These are phyloP conservation scores for Pleodorina starrii DNA, from an alignment of 139 green algal genomes.

Conservation along the genomic window DNA sequence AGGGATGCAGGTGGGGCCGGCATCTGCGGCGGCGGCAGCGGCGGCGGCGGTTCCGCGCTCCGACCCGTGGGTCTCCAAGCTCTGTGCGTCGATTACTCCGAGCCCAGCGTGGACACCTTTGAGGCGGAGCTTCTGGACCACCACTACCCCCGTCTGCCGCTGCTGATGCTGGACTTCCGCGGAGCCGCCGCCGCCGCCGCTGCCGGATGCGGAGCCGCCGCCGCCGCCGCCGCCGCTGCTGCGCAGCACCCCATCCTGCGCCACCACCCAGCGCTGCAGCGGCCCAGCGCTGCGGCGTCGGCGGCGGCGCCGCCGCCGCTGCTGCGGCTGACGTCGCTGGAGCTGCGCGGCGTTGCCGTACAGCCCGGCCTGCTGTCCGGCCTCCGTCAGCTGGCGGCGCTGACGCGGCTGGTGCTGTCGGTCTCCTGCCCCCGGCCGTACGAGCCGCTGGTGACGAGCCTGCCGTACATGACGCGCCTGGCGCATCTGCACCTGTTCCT, in stretches of 20 bases:
- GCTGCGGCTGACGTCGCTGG: neutral
- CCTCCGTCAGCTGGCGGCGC: neutral
- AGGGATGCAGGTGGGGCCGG: neutral
- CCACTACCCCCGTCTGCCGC: neutral
- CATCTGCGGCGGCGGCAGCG: neutral
- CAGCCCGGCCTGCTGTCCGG: neutral
- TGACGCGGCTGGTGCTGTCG: neutral
- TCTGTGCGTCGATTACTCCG: neutral
- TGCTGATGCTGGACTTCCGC: neutral
- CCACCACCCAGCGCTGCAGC: neutral
- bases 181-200: neutral
- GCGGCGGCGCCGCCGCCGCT: neutral
- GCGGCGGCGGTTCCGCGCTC: neutral
- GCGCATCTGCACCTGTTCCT: conserved; percentile 40
- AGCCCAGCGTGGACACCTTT: neutral
- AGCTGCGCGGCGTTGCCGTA: neutral
- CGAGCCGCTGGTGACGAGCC: neutral
- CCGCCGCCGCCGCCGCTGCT: neutral
- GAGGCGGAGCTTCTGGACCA: conserved; percentile 26
- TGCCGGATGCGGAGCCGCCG: neutral
- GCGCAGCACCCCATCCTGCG: neutral
- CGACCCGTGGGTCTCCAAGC: neutral
- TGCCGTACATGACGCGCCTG: conserved; percentile 8
- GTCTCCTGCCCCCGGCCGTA: conserved; percentile 23
- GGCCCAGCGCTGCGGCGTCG: neutral